Conservation (phyloP, 2,329 filamentous ascomycete species). For the Nannizzia gypsea region DNA sequence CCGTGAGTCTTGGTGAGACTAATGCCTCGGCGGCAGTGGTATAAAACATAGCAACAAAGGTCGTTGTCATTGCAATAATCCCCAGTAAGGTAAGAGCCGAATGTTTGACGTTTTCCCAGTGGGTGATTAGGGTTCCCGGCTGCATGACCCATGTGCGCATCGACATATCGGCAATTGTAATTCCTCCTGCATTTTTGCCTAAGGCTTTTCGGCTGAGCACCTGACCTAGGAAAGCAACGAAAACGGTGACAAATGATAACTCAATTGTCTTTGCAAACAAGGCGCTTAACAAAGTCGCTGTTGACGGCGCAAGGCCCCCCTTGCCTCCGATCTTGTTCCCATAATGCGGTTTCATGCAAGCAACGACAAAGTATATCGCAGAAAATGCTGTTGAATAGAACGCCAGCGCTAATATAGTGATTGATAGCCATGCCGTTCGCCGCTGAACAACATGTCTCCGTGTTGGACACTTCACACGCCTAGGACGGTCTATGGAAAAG, state of each 20-base stretch:
- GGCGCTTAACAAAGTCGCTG: constrained; percentile 55
- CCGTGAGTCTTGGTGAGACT: constrained; percentile 59
- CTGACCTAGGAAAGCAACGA: constrained; percentile 64
- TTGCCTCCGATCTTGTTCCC: constrained; percentile 45
- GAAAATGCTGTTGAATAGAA: constrained; percentile 29
- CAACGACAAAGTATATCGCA: constrained; percentile 51
- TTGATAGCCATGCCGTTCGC: constrained; percentile 26
- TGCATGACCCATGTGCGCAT: constrained; percentile 67
- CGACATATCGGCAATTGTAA: constrained; percentile 63
- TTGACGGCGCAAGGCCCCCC: constrained; percentile 45
- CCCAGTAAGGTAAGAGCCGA: constrained; percentile 55
- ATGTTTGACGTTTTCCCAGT: constrained; percentile 53
- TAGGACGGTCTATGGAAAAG: not conserved
- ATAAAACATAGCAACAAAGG: constrained; percentile 58
- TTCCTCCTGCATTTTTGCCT: constrained; percentile 47
- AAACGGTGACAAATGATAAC: constrained; percentile 64
- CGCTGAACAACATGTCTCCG: constrained; percentile 21
- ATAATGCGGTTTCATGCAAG: constrained; percentile 52
- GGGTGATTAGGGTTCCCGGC: constrained; percentile 60
- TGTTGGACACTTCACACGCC: constrained; percentile 21
- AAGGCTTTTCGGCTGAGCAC: constrained; percentile 59
- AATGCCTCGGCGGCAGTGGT: constrained; percentile 65
- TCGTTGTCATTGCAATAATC: constrained; percentile 50
- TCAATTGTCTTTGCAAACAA: constrained; percentile 66
- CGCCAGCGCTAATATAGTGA: constrained; percentile 27